Evolutionary conservation across 108 stramenopile genomes (phyloP), one percentile per base, ranked within the genome.

Genomic region (Cyclotella baltica): DNA sequence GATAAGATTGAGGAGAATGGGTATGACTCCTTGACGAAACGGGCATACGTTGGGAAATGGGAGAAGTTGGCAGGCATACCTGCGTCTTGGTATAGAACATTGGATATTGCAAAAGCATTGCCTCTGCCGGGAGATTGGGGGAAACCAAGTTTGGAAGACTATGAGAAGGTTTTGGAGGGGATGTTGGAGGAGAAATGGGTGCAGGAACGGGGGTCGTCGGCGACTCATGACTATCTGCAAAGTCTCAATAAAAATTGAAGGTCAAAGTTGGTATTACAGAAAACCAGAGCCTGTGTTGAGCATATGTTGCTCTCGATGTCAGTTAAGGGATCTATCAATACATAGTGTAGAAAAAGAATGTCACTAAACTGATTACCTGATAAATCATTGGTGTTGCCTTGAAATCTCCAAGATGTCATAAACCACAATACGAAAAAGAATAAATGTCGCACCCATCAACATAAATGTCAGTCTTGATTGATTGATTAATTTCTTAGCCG

Each of bases 61-160:
- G 97, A 99, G 71, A 99, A 99, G 86, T 79, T 99, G 62, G 89
- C 96, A 11, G 97, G 92, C 16, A 87, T 98, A 62, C 98, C 98
- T 25, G 87, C 87, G 61, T 93, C 96, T 3, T 97, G 96, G 97
- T 96, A 96, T 69, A 86, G 95, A 78, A 94, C 93, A 13, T 81
- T 86, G 62, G 95, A 93, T 52, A 88, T 94, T 67, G 87, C 91
- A 10, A 86, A 89, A 67, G 36, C 55, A 23, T 38, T 93, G 69
- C 91, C 92, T 37, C 81, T 96, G 50, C 91, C 91, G 36, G 95
- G 89, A 20, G 95, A 96, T 71, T 73, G 77, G 76, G 65, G 72
- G 4, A 62, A 71, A 18, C 52, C 65, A 5, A 81, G 76, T n/a
- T 67, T 85, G 55, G 80, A 81, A 69, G 83, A 77, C 20, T 83